phyloP scores from a whole-genome alignment of 148 eudicot species.

The Chenopodium formosanum region DNA sequence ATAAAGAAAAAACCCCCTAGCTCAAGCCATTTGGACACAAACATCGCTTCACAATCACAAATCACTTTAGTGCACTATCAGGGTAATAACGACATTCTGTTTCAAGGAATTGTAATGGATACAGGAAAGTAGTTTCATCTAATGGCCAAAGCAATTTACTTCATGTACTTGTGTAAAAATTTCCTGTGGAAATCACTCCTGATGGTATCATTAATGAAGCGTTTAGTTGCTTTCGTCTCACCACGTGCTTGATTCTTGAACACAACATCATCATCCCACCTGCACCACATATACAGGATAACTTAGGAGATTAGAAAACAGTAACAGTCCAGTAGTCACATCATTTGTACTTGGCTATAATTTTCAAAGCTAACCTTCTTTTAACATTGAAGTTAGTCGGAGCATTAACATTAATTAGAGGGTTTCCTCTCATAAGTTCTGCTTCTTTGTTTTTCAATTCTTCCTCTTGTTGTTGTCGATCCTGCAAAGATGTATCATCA shows the following conservation, averaged over 20 bases:
- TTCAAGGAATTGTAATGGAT: not conserved
- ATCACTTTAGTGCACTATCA: too few relatives aligned
- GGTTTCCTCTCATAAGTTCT: conserved; percentile 85
- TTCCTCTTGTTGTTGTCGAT: conserved; percentile 68
- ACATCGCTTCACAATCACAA: too few relatives aligned
- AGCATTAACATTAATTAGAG: conserved; percentile 66
- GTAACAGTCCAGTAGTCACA: not conserved
- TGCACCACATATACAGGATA: conserved; percentile 24
- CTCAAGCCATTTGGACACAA: too few relatives aligned
- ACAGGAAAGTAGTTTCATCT: not conserved
- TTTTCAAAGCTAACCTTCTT: conserved; percentile 58
- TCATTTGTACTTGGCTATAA: not conserved
- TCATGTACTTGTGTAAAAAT: conserved; percentile 95
- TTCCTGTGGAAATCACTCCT: conserved; percentile 91
- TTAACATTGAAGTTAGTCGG: conserved; percentile 86
- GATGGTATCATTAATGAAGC: conserved; percentile 95
- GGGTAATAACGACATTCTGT: too few relatives aligned
- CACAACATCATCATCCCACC: conserved; percentile 99
- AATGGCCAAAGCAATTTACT: conserved; percentile 30
- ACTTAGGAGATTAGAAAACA: not conserved
- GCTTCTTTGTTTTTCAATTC: conserved; percentile 89
- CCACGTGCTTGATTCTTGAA: conserved; percentile 99
- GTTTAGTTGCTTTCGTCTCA: conserved; percentile 77
- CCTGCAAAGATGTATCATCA: conserved; percentile 36
- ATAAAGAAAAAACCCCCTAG: too few relatives aligned